phyloP scores from a whole-genome alignment of 441 rosid genomes.

The Jatropha podagrica region DNA sequence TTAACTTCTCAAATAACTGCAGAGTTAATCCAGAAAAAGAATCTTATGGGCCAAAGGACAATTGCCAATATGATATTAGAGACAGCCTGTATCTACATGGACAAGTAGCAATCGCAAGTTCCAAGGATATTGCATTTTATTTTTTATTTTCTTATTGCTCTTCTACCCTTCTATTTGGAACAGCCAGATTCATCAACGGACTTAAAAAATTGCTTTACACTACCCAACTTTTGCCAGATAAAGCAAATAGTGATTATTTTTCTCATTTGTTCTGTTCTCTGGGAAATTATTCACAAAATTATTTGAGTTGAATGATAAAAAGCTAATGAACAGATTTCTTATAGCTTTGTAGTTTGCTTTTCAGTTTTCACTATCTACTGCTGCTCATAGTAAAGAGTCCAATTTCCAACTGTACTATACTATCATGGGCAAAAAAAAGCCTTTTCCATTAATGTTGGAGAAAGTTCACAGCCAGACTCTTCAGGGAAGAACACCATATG shows the following conservation, averaged over 20 bases:
- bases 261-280: neutral
- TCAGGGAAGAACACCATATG: slow-evolving; percentile 27
- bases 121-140: slow-evolving; percentile 22
- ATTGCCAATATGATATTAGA: slow-evolving; percentile 9
- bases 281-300: neutral
- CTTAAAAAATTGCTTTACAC: neutral
- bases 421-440: neutral
- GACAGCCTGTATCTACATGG: slow-evolving; percentile 28
- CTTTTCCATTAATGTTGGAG: slow-evolving; percentile 16
- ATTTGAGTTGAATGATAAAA: neutral
- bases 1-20: neutral
- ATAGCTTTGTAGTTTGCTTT: neutral
- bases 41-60: slow-evolving; percentile 15
- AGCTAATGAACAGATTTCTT: slow-evolving; percentile 3
- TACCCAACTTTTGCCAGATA: neutral
- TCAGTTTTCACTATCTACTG: neutral
- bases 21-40: slow-evolving; percentile 4
- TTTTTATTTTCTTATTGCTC: neutral
- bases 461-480: slow-evolving; percentile 7
- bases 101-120: slow-evolving; percentile 15
- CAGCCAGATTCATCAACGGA: neutral
- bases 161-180: neutral
- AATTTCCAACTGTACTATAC: slow-evolving; percentile 1
- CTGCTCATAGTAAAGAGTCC: neutral
- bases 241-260: neutral